phyloP scores from a whole-genome alignment of 495 filamentous ascomycete species.

The Aspergillus incahuasiensis region DNA sequence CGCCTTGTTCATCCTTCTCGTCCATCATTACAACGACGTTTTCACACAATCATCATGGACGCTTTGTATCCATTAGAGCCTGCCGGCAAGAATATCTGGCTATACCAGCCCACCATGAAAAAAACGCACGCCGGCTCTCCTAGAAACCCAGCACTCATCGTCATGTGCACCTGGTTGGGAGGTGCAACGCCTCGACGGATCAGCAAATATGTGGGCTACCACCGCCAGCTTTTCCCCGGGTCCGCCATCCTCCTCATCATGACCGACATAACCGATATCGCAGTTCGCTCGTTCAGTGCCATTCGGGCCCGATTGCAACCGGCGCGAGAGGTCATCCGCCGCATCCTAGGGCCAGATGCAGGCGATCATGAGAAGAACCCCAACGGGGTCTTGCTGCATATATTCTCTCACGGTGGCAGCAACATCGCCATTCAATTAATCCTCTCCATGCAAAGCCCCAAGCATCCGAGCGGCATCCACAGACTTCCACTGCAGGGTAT shows the following conservation, averaged over 20 bases:
- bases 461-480: constrained; percentile 12
- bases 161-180: constrained; percentile 28
- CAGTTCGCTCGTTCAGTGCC: constrained; percentile 17
- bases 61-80: background rate
- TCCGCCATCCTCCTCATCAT: constrained; percentile 27
- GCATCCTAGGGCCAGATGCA: constrained; percentile 9
- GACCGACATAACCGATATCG: constrained; percentile 16
- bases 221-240: constrained; percentile 18
- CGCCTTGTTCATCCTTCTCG: background rate
- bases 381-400: constrained; percentile 25
- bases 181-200: constrained; percentile 27
- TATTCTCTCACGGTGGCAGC: constrained; percentile 29
- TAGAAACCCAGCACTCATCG: constrained; percentile 18
- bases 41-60: background rate
- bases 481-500: constrained; percentile 17
- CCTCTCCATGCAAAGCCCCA: constrained; percentile 19
- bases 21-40: background rate
- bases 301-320: constrained; percentile 21
- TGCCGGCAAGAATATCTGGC: constrained; percentile 15
- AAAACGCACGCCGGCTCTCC: background rate
- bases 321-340: constrained; percentile 18
- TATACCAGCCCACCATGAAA: constrained; percentile 17
- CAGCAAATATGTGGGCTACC: constrained; percentile 25
- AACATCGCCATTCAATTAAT: constrained; percentile 24
- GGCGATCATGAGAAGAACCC: constrained; percentile 3